A percentile compares a stretch with the other conserved stretches of the same genome.
Conservation (phyloP, 2,329 filamentous ascomycete species). For the Ophiostoma ips region DNA sequence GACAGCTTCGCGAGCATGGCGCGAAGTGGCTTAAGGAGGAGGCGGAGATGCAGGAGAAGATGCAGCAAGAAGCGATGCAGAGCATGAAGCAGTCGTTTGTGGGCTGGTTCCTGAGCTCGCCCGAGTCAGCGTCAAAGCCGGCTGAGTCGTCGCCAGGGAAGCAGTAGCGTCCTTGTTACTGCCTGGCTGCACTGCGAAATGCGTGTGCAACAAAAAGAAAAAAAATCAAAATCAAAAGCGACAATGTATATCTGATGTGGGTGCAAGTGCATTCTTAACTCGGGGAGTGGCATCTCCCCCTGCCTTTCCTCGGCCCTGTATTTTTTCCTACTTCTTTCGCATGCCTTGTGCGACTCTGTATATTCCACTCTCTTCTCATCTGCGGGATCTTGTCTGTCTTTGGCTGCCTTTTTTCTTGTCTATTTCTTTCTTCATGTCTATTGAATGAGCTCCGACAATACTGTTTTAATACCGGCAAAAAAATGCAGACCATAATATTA, state of each 20-base stretch:
- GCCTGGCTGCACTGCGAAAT: neutral
- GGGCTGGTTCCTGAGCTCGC: slow-evolving; percentile 31
- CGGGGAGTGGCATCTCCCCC: neutral
- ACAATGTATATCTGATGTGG: neutral
- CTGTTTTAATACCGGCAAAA: too few species aligned
- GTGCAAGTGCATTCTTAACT: neutral
- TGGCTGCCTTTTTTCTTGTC: neutral
- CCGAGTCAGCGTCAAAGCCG: neutral
- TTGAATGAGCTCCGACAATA: neutral
- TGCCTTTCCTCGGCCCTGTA: neutral
- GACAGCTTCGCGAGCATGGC: slow-evolving; percentile 83
- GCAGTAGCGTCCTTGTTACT: neutral
- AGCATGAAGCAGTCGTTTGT: slow-evolving; percentile 74
- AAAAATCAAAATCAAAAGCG: neutral
- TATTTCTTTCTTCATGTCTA: neutral
- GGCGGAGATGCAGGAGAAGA: slow-evolving; percentile 73
- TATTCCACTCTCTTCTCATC: slow-evolving; percentile 9
- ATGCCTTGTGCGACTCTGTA: neutral
- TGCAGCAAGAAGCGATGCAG: slow-evolving; percentile 80
- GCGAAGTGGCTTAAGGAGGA: slow-evolving; percentile 95
- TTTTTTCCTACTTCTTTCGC: too few species aligned
- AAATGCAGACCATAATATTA: too few species aligned
- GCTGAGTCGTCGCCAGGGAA: neutral
- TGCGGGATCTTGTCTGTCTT: neutral
- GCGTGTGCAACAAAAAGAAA: too few species aligned